A percentile compares a stretch with the other conserved stretches of the same genome.
Conservation (phyloP, 805 yeast species). For the Phaffomyces opuntiae region DNA sequence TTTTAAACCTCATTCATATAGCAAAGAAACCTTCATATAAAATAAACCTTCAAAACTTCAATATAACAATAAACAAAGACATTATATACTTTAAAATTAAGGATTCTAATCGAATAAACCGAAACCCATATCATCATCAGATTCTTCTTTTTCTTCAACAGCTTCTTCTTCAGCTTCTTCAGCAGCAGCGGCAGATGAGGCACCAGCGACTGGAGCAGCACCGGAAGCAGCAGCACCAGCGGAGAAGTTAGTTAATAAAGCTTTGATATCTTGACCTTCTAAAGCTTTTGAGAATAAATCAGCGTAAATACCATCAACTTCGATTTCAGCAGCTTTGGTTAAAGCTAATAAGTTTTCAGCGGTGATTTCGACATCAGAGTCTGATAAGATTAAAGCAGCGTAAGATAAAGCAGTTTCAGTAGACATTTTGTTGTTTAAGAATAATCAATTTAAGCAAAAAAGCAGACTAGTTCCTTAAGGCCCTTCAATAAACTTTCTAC, state of each 20-base stretch:
- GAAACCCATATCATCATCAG: conserved; percentile 89
- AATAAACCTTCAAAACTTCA: not conserved
- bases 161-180: conserved; percentile 55
- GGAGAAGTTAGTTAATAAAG: conserved; percentile 58
- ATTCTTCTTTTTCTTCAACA: conserved; percentile 44
- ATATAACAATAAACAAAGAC: no score
- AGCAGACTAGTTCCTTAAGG: conserved; percentile 27
- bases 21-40: not conserved
- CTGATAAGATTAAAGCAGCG: conserved; percentile 93
- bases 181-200: conserved; percentile 53
- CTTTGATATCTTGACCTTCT: conserved; percentile 77
- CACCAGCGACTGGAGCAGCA: conserved; percentile 61
- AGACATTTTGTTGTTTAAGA: conserved; percentile 46
- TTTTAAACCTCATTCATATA: not conserved
- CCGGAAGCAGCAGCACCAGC: conserved; percentile 74
- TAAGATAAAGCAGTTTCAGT: conserved; percentile 75
- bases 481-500: not conserved
- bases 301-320: conserved; percentile 80
- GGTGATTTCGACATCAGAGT: conserved; percentile 82
- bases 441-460: conserved; percentile 26
- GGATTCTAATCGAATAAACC: conserved; percentile 76
- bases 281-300: conserved; percentile 85
- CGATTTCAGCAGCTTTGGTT: conserved; percentile 77
- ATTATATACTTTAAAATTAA: not conserved
- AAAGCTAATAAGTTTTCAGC: conserved; percentile 75